Conservation (phyloP, 345 rosid genomes). For the Acer saccharum region DNA sequence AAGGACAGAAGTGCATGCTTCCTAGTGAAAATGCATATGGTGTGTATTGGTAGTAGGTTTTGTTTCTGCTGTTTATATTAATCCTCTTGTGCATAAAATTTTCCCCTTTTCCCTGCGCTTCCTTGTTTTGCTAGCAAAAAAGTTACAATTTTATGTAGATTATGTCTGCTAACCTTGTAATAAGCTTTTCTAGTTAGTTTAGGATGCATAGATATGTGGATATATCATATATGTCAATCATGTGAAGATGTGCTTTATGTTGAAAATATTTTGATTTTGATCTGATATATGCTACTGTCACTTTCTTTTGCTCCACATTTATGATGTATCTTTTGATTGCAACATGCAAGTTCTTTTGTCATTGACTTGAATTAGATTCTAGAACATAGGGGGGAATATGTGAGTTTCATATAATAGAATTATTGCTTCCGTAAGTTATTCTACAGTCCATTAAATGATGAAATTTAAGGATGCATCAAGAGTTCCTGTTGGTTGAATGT, state of each 20-base stretch:
- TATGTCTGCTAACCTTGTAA: neutral
- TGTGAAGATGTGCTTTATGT: neutral
- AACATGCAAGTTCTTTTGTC: neutral
- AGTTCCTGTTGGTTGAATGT: neutral
- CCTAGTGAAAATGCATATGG: neutral
- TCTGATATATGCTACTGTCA: neutral
- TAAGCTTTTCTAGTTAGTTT: neutral
- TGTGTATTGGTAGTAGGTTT: neutral
- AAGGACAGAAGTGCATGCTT: neutral
- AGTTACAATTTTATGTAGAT: neutral
- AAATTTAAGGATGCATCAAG: too few relatives aligned
- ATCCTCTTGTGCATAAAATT: neutral
- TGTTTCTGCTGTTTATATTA: neutral
- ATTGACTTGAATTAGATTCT: neutral
- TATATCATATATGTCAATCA: neutral
- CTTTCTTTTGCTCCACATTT: neutral
- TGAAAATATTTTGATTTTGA: neutral
- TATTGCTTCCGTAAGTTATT: neutral
- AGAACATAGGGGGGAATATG: neutral
- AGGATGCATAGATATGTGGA: neutral
- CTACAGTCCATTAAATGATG: neutral
- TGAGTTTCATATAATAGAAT: neutral
- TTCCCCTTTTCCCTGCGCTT: neutral
- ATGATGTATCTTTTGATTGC: neutral
- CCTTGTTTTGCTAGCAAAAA: neutral